phyloP scores from a whole-genome alignment of 768 basidiomycete species.

The Amanita pallidorosea region DNA sequence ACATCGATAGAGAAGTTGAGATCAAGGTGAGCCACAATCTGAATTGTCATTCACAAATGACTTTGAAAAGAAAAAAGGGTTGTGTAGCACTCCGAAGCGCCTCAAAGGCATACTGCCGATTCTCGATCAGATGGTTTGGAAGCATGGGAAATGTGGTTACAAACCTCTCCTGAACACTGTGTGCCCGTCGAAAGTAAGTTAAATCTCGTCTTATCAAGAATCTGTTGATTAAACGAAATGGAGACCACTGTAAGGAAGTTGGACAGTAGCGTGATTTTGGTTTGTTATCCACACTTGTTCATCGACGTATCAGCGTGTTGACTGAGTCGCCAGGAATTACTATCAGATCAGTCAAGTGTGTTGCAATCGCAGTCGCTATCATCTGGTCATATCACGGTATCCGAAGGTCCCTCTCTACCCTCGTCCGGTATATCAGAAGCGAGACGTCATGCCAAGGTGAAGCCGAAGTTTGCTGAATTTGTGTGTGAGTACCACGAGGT shows the following conservation, averaged over 20 bases:
- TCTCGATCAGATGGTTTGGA: constrained; percentile 52
- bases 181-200: constrained; percentile 70
- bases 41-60: neutral
- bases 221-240: neutral
- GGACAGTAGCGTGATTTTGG: constrained; percentile 5
- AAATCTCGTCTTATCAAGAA: neutral
- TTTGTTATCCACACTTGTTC: neutral
- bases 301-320: neutral
- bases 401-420: constrained; percentile 34
- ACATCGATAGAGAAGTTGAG: constrained; percentile 52
- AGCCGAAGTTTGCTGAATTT: constrained; percentile 76
- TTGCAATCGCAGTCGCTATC: constrained; percentile 40
- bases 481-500: constrained; percentile 59
- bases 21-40: constrained; percentile 40
- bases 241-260: neutral
- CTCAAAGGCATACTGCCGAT: constrained; percentile 43
- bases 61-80: constrained; percentile 23
- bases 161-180: constrained; percentile 45
- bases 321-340: constrained; percentile 44
- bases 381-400: constrained; percentile 33
- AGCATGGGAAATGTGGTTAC: constrained; percentile 63
- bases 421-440: constrained; percentile 14
- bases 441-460: constrained; percentile 31
- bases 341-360: constrained; percentile 57
- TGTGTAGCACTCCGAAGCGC: constrained; percentile 64